Base-by-base conservation (phyloP, 2,329 filamentous ascomycete species). In the Botrytis sinoallii region DNA sequence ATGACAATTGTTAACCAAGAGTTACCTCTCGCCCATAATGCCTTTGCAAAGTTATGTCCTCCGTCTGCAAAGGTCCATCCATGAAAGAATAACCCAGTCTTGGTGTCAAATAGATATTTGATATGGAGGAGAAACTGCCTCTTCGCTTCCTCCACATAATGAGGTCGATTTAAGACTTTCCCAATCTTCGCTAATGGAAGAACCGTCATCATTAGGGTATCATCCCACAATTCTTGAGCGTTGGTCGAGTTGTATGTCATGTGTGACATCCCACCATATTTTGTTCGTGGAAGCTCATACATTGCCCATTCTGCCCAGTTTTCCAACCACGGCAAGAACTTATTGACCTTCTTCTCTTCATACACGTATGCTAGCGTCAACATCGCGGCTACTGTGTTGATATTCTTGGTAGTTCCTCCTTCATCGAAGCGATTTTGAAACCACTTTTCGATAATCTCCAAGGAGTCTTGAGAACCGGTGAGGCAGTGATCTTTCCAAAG, bases 161-260 rank as follows among this genome's bases (percentile, higher is more conserved):
- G 87, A 0, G 91, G 91, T 1, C 92, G 85, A 75, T 88, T 85
- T 4, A 95, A 86, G 6, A 94, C 84, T 73, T 90, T 86, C 0
- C 93, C 93, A 75, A 79, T 78, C 84, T 95, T 95, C 29, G 92
- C 92, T 29, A 95, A 85, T 1, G 93, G 93, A 82, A 95, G 84
- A 9, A 94, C 92, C 0, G 92, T 94, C 93, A 95, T 95, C 92
- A 95, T 95, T 63, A 95, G 85, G 9, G 93, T 95, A 81, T 95
- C 93, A 77, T 94, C 93, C 93, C 93, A 95, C 35, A 95, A 85
- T 83, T 95, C 91, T 81, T 93, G 87, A 75, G 90, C 86, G 82
- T 95, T 94, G 76, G 88, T 86, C 3, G 89, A 87, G 46, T 91
- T 83, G 78, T 94, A 81, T 71, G 77, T 79, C 74, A 76, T 75